Evolutionary conservation across 768 basidiomycete species (phyloP).

Genomic region (Russula dissimulans): DNA sequence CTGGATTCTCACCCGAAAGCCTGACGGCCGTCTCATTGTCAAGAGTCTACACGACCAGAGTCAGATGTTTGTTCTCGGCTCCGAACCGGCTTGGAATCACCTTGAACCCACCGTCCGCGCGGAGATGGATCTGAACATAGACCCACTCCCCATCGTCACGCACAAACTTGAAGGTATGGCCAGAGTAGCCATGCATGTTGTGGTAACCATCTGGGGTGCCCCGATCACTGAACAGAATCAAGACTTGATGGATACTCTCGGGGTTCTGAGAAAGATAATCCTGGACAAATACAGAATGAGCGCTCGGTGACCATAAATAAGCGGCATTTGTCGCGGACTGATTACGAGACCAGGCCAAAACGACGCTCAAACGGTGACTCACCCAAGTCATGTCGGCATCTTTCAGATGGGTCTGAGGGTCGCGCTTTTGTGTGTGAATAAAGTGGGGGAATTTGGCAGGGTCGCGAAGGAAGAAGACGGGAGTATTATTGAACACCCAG

Average conservation of each 20-base stretch:
- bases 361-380: constrained; percentile 12
- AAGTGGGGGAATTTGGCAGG: constrained; percentile 88
- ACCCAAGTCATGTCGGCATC: constrained; percentile 84
- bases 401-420: constrained; percentile 87
- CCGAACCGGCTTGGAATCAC: constrained; percentile 27
- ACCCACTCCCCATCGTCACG: constrained; percentile 77
- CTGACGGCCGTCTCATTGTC: constrained; percentile 54
- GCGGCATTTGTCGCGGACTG: not conserved
- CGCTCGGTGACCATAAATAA: not conserved
- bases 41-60: constrained; percentile 43
- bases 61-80: not conserved
- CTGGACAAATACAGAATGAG: constrained; percentile 32
- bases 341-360: not conserved
- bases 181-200: constrained; percentile 85
- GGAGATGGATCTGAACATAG: constrained; percentile 83
- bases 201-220: constrained; percentile 88
- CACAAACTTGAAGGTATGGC: constrained; percentile 85
- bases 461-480: constrained; percentile 85
- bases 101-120: constrained; percentile 75
- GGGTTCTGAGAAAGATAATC: constrained; percentile 86
- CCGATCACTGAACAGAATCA: constrained; percentile 93
- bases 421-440: constrained; percentile 88
- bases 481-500: constrained; percentile 89
- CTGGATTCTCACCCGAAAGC: constrained; percentile 68
- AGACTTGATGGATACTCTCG: constrained; percentile 80